A percentile compares a stretch with the other conserved stretches of the same genome.
phyloP scores from a whole-genome alignment of 352 stramenopile genomes.

The Globisporangium nunn region DNA sequence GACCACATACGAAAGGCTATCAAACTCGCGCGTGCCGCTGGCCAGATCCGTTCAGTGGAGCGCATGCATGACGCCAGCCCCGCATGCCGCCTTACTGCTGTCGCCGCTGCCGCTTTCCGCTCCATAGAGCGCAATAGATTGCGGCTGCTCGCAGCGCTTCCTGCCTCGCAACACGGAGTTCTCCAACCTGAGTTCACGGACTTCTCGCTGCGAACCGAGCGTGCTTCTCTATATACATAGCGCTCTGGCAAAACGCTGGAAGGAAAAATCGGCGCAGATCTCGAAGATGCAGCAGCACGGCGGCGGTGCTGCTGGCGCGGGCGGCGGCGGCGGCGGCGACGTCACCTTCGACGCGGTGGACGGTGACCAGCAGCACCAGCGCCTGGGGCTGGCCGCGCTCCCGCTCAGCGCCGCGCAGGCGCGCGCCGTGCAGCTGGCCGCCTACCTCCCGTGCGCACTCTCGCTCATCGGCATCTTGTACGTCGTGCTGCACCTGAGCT shows the following conservation, averaged over 20 bases:
- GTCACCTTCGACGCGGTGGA: conserved; percentile 7
- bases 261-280: not conserved
- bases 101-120: too few relatives aligned
- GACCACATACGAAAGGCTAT: not conserved
- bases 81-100: not conserved
- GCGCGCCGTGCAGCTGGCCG: conserved; percentile 28
- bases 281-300: not conserved
- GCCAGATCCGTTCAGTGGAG: not conserved
- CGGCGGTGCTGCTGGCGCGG: not conserved
- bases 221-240: too few relatives aligned
- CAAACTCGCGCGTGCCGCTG: not conserved
- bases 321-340: not conserved
- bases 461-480: conserved; percentile 58
- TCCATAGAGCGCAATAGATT: too few relatives aligned
- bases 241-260: not conserved
- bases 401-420: conserved; percentile 21
- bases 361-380: conserved; percentile 2
- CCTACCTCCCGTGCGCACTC: conserved; percentile 37
- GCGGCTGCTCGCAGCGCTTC: too few relatives aligned
- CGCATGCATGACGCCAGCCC: not conserved
- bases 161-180: too few relatives aligned
- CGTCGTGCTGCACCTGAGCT: conserved; percentile 58
- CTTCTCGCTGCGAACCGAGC: too few relatives aligned
- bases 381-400: conserved; percentile 1
- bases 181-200: too few relatives aligned